Evolutionary conservation across 2,329 filamentous ascomycete species (phyloP).

Genomic region (Fusarium sp.): DNA sequence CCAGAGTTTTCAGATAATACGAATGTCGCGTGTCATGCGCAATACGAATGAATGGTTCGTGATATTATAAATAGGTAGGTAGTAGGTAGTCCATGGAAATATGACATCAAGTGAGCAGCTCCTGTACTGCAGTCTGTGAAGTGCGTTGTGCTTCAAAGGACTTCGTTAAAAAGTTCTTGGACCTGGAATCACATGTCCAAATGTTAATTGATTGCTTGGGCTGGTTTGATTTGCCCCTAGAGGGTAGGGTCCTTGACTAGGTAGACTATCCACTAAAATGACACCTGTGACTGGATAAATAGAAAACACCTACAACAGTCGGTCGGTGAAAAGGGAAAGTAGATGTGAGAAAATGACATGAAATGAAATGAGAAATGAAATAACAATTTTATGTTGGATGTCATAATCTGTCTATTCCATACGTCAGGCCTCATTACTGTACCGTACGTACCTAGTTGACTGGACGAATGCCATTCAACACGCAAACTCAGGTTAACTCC

Average conservation of each 20-base stretch:
- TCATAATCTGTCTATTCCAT: conserved; percentile 25
- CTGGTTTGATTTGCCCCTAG: not conserved
- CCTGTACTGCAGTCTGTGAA: not conserved
- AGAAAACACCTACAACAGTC: conserved; percentile 12
- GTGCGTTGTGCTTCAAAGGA: not conserved
- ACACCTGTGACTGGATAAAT: conserved; percentile 7
- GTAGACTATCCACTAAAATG: conserved; percentile 22
- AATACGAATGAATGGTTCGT: conserved; percentile 1
- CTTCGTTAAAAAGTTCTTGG: not conserved
- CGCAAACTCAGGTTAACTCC: not conserved
- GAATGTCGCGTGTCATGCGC: conserved; percentile 33
- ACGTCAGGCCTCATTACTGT: not conserved
- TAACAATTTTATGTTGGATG: conserved; percentile 30
- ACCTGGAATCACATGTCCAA: conserved; percentile 30
- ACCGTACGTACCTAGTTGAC: not conserved
- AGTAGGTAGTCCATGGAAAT: not conserved
- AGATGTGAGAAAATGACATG: not conserved
- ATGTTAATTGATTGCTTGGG: not conserved
- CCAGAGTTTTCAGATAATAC: conserved; percentile 32
- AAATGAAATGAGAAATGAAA: conserved; percentile 14
- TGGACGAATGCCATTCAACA: not conserved
- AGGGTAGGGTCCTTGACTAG: not conserved
- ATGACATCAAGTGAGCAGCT: not conserved
- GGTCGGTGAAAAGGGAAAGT: conserved; percentile 10
- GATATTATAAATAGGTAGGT: conserved; percentile 1